phyloP scores from a whole-genome alignment of 129 eudicot species.

The Mikania micrantha region DNA sequence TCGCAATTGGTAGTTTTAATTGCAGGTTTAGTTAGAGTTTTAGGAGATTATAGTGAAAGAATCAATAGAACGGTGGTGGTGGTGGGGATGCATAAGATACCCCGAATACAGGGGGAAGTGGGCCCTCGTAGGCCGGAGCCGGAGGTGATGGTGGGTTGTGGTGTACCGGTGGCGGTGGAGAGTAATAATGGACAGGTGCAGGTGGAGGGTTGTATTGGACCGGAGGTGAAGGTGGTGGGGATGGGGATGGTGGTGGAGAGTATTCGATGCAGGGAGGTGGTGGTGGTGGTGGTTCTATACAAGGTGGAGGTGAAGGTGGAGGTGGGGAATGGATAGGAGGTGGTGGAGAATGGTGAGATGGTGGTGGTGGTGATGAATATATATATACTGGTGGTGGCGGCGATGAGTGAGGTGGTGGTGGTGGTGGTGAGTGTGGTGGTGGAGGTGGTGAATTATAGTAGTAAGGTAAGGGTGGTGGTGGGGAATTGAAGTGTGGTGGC shows the following conservation, averaged over 20 bases:
- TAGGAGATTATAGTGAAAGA: constrained; percentile 46
- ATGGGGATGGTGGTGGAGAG: constrained; percentile 28
- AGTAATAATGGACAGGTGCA: constrained; percentile 25
- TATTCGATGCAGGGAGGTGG: constrained; percentile 39
- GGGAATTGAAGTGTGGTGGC: constrained; percentile 11
- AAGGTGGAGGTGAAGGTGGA: constrained; percentile 40
- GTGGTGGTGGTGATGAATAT: constrained; percentile 18
- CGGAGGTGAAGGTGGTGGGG: constrained; percentile 27
- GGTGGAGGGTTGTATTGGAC: constrained; percentile 29
- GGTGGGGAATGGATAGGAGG: constrained; percentile 39
- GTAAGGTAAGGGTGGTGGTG: constrained; percentile 28
- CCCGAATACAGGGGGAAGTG: constrained; percentile 59
- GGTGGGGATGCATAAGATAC: constrained; percentile 80
- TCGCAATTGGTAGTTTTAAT: neutral
- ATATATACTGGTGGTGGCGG: constrained; percentile 25
- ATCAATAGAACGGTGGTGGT: constrained; percentile 88
- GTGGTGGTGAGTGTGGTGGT: constrained; percentile 7
- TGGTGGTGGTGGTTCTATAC: constrained; percentile 39
- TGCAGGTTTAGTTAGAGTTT: constrained; percentile 23
- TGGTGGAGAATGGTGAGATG: constrained; percentile 26
- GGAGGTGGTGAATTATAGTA: neutral
- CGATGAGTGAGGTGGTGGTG: constrained; percentile 31
- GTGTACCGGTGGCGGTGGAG: constrained; percentile 42
- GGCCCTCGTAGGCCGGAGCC: constrained; percentile 53
- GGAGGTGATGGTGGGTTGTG: constrained; percentile 48